Percentiles rank a stretch among this genome's conserved stretches.
Evolutionary conservation across 116 monocot species (phyloP).

Genomic region (Cymodocea nodosa): DNA sequence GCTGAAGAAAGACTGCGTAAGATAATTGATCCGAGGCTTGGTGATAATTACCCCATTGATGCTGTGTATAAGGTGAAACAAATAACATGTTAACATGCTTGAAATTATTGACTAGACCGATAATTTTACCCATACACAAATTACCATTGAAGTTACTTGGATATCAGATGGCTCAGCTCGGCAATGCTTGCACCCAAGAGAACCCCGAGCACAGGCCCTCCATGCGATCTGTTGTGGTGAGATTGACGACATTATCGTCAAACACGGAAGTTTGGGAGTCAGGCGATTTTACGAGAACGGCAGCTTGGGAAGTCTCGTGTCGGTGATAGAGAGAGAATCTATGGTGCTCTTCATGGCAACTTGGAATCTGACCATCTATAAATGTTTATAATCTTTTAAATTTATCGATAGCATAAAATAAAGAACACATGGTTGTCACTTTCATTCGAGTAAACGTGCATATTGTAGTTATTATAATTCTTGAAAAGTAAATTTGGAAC

Average conservation of each 20-base stretch:
- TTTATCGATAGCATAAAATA: too few species aligned
- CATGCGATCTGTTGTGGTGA: conserved; percentile 70
- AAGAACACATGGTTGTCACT: too few species aligned
- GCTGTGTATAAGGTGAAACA: conserved; percentile 39
- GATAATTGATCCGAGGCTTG: conserved; percentile 69
- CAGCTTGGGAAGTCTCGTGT: conserved; percentile 44
- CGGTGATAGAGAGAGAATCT: too few species aligned
- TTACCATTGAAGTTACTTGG: neutral
- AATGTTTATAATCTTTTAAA: too few species aligned
- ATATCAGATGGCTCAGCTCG: conserved; percentile 60
- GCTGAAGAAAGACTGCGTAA: conserved; percentile 41
- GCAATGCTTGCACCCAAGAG: conserved; percentile 70
- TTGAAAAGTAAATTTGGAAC: too few species aligned
- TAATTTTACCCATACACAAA: neutral
- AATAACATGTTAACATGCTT: neutral
- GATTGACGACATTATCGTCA: conserved; percentile 74
- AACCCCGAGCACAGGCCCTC: conserved; percentile 47
- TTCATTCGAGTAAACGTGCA: too few species aligned
- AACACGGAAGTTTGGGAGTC: conserved; percentile 65
- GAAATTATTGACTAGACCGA: neutral
- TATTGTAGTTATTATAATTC: too few species aligned
- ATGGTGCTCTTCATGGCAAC: too few species aligned
- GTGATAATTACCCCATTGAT: conserved; percentile 48
- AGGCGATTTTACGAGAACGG: conserved; percentile 36
- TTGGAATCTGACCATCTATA: too few species aligned